phyloP scores from a whole-genome alignment of 108 stramenopile species.

The Pseudonitzschia multiseries region DNA sequence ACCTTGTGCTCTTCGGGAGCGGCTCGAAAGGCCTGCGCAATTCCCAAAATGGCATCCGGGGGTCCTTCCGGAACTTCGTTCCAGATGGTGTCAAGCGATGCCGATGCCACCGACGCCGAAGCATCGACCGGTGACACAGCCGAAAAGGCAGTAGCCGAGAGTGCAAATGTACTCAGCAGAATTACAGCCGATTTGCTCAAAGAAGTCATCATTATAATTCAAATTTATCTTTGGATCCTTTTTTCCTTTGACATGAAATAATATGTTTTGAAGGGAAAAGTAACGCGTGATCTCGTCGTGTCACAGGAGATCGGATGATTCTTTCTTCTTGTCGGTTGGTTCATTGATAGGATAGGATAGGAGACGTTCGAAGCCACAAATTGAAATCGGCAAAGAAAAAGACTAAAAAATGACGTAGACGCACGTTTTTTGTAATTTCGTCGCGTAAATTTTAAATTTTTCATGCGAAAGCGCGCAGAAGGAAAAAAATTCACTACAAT shows the following conservation, averaged over 20 bases:
- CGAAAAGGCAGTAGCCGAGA: conserved; percentile 15
- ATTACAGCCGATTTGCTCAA: not conserved
- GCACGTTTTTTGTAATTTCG: not conserved
- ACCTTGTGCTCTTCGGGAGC: conserved; percentile 83
- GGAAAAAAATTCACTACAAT: not conserved
- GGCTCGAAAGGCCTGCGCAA: conserved; percentile 92
- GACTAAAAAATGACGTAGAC: not conserved
- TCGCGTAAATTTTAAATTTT: not conserved
- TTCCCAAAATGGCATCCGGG: conserved; percentile 96
- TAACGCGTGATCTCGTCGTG: not conserved
- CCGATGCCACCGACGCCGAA: not conserved
- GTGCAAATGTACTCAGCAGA: not conserved
- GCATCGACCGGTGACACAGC: conserved; percentile 9
- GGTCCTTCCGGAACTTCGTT: conserved; percentile 81
- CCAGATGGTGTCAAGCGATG: conserved; percentile 23
- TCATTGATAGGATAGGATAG: too few relatives aligned
- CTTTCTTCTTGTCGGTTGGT: not conserved
- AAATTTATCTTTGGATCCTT: not conserved
- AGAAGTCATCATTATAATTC: not conserved
- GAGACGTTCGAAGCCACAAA: not conserved
- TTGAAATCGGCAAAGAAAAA: not conserved
- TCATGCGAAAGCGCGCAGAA: not conserved
- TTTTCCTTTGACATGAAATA: too few relatives aligned
- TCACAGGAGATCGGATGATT: not conserved
- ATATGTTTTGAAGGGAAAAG: too few relatives aligned